phyloP scores from a whole-genome alignment of 495 filamentous ascomycete species.

The Penicillium coprophilum region DNA sequence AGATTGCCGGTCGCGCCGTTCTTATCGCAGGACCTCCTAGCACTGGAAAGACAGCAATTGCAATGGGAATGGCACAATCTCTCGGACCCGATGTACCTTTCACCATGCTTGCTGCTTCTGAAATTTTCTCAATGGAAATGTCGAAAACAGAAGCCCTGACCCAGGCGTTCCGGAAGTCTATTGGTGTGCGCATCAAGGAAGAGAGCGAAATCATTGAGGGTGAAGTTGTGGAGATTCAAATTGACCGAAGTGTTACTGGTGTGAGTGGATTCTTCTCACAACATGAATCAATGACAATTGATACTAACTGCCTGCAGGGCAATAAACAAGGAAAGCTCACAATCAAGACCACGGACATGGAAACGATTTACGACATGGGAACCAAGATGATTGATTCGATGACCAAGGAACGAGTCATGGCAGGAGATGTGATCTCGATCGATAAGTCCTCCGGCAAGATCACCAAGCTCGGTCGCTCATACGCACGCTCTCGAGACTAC shows the following conservation, averaged over 20 bases:
- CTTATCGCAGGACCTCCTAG: conserved; percentile 96
- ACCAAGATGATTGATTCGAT: conserved; percentile 99
- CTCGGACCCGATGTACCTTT: conserved; percentile 93
- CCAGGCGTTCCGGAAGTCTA: conserved; percentile 95
- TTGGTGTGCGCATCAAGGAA: conserved; percentile 95
- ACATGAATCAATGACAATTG: not conserved
- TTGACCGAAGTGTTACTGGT: conserved; percentile 93
- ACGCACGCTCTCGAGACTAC: conserved; percentile 92
- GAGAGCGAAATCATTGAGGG: conserved; percentile 99
- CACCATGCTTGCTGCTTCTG: conserved; percentile 89
- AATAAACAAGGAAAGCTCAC: conserved; percentile 99
- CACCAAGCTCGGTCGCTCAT: conserved; percentile 91
- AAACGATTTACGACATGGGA: conserved; percentile 98
- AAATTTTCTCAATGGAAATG: conserved; percentile 99
- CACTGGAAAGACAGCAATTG: conserved; percentile 97
- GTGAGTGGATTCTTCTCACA: conserved; percentile 39
- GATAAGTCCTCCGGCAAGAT: conserved; percentile 98
- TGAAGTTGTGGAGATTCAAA: conserved; percentile 98
- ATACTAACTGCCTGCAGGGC: conserved; percentile 46
- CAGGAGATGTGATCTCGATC: conserved; percentile 95
- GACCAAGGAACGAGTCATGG: conserved; percentile 98
- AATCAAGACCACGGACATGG: conserved; percentile 99
- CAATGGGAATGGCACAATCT: conserved; percentile 98
- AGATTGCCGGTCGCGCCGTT: conserved; percentile 93
- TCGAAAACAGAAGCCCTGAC: conserved; percentile 97